These are phyloP conservation scores for Gomphus bonarii DNA, from an alignment of 1,284 basidiomycete genomes.

Conservation along the genomic window DNA sequence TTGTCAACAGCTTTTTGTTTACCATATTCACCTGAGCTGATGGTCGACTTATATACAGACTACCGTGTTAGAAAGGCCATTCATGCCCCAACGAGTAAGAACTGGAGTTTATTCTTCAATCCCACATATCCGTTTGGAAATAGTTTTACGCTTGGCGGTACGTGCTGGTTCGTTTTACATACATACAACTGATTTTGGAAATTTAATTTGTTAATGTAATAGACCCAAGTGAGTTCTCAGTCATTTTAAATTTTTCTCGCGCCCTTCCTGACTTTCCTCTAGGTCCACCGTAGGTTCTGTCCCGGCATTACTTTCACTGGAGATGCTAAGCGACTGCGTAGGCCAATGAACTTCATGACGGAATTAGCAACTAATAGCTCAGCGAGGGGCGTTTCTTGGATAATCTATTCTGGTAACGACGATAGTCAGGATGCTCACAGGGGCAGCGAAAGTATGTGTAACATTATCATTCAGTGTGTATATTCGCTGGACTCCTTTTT, in stretches of 20 bases:
- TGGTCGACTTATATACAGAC: conserved; percentile 33
- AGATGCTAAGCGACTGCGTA: background rate
- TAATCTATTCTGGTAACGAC: conserved; percentile 6
- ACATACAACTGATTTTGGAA: background rate
- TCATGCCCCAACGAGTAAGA: conserved; percentile 56
- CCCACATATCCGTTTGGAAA: conserved; percentile 36
- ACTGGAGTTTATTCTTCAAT: conserved; percentile 36
- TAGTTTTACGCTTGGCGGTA: conserved; percentile 20
- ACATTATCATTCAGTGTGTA: background rate
- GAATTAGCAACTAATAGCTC: conserved; percentile 8
- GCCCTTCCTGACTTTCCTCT: conserved; percentile 7
- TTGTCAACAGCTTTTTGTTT: conserved; percentile 19
- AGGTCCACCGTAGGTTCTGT: conserved; percentile 37
- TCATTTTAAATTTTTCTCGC: background rate
- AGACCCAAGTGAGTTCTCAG: conserved; percentile 34
- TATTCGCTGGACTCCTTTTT: background rate
- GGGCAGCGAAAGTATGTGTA: conserved; percentile 13
- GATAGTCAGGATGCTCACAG: conserved; percentile 9
- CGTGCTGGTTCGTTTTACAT: background rate
- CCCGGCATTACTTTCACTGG: background rate
- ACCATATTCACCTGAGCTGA: background rate
- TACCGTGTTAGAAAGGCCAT: conserved; percentile 43
- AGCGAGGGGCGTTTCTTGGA: background rate
- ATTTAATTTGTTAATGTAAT: background rate
- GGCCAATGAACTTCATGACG: conserved; percentile 7